Conservation (phyloP, 495 filamentous ascomycete species). For the Penicillium desertorum region DNA sequence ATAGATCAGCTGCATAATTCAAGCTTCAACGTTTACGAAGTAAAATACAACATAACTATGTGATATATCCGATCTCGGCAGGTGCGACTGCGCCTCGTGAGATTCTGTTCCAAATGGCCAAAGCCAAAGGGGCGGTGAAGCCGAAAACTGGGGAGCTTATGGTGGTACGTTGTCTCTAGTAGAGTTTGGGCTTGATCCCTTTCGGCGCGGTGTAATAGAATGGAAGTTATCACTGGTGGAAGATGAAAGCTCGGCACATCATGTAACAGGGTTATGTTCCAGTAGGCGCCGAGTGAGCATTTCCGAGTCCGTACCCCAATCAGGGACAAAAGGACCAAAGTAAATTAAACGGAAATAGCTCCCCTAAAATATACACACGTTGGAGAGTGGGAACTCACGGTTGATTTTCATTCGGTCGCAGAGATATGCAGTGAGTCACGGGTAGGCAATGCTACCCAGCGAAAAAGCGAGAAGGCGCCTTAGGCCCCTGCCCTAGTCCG, state of each 20-base stretch:
- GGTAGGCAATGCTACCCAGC: slow-evolving; percentile 22
- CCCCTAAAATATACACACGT: slow-evolving; percentile 13
- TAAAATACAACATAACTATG: background rate
- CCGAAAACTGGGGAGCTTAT: slow-evolving; percentile 1
- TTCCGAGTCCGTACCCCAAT: background rate
- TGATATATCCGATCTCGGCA: slow-evolving; percentile 7
- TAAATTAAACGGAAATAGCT: slow-evolving; percentile 7
- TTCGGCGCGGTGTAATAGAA: slow-evolving; percentile 1
- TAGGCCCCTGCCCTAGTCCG: slow-evolving; percentile 16
- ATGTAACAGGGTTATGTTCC: slow-evolving; percentile 12
- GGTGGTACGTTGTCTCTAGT: slow-evolving; percentile 7
- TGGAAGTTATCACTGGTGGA: slow-evolving; percentile 9
- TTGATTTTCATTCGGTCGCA: slow-evolving; percentile 6
- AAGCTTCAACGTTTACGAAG: slow-evolving; percentile 15
- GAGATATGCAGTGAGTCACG: slow-evolving; percentile 12
- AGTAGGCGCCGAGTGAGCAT: slow-evolving; percentile 13
- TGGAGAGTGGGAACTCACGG: slow-evolving; percentile 8
- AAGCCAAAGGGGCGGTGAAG: slow-evolving; percentile 29
- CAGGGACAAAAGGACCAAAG: slow-evolving; percentile 1
- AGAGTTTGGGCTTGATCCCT: slow-evolving; percentile 3
- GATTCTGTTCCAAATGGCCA: background rate
- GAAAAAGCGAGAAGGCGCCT: background rate
- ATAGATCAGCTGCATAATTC: slow-evolving; percentile 24
- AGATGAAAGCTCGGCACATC: slow-evolving; percentile 1
- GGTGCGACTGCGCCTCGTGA: slow-evolving; percentile 11